Evolutionary conservation across 257 asterid genomes (phyloP).

Genomic region (Solanum bukasovii): DNA sequence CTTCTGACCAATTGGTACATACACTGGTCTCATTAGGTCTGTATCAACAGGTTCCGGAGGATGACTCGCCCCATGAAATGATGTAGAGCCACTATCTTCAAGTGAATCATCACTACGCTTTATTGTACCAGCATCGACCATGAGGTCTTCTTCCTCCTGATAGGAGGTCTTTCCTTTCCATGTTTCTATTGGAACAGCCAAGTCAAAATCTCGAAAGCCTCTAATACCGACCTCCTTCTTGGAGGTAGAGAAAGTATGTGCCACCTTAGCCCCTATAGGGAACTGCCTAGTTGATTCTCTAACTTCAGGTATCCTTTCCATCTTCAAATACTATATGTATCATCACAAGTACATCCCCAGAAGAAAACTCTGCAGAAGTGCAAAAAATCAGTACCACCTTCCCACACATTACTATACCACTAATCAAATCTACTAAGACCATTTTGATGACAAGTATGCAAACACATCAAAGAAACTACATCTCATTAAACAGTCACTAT

Average conservation of each 20-base stretch:
- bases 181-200: constrained; percentile 21
- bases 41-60: constrained; percentile 69
- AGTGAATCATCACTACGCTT: constrained; percentile 33
- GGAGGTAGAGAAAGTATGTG: constrained; percentile 20
- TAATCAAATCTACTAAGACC: neutral
- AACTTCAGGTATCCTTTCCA: constrained; percentile 56
- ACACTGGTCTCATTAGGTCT: constrained; percentile 66
- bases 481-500: neutral
- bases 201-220: constrained; percentile 26
- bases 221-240: constrained; percentile 25
- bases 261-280: constrained; percentile 17
- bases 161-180: constrained; percentile 49
- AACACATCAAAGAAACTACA: neutral
- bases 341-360: constrained; percentile 35
- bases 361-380: neutral
- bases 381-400: neutral
- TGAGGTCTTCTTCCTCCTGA: constrained; percentile 33
- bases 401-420: neutral
- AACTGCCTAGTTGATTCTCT: constrained; percentile 38
- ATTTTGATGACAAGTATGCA: neutral
- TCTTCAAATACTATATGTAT: constrained; percentile 28
- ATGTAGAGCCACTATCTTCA: constrained; percentile 53
- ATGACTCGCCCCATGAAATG: constrained; percentile 78
- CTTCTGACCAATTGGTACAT: constrained; percentile 51
- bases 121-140: constrained; percentile 30